Percentiles rank a stretch among this genome's conserved stretches.
phyloP scores from a whole-genome alignment of 2,329 filamentous ascomycete genomes.

The Shiraia sp. region DNA sequence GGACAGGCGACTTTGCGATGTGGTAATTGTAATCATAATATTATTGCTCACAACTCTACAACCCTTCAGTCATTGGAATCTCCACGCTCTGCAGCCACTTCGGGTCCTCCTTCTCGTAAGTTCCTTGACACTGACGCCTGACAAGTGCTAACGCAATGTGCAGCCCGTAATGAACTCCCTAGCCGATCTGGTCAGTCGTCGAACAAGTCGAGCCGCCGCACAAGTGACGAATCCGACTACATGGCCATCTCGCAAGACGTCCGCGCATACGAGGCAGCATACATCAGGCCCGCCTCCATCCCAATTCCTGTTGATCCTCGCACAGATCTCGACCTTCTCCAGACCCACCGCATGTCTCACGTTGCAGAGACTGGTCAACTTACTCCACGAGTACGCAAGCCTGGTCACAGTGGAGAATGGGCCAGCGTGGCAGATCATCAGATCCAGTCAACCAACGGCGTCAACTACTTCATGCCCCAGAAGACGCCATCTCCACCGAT shows the following conservation, averaged over 20 bases:
- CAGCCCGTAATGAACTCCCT: conserved; percentile 28
- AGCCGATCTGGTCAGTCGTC: conserved; percentile 21
- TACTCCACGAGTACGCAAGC: conserved; percentile 44
- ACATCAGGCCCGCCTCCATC: conserved; percentile 31
- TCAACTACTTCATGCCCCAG: conserved; percentile 44
- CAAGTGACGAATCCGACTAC: conserved; percentile 44
- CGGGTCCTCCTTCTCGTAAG: conserved; percentile 35
- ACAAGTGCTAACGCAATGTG: conserved; percentile 5
- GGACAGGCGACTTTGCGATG: conserved; percentile 40
- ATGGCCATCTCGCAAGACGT: conserved; percentile 30
- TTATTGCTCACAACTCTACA: conserved; percentile 33
- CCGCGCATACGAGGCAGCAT: conserved; percentile 40
- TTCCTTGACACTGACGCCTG: neutral
- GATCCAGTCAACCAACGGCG: conserved; percentile 37
- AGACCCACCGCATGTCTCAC: conserved; percentile 54
- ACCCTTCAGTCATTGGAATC: conserved; percentile 40
- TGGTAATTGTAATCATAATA: conserved; percentile 35
- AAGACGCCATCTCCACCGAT: conserved; percentile 43
- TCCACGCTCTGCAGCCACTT: conserved; percentile 12
- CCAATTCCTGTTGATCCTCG: conserved; percentile 34
- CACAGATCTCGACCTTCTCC: conserved; percentile 46
- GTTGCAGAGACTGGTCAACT: conserved; percentile 57
- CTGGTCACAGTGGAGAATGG: conserved; percentile 45
- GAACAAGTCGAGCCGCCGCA: conserved; percentile 36
- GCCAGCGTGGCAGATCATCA: conserved; percentile 40